A percentile compares a stretch with the other conserved stretches of the same genome.
These are phyloP conservation scores for Wickerhamiella spandovensis DNA, from an alignment of 805 yeast genomes.

Conservation along the genomic window DNA sequence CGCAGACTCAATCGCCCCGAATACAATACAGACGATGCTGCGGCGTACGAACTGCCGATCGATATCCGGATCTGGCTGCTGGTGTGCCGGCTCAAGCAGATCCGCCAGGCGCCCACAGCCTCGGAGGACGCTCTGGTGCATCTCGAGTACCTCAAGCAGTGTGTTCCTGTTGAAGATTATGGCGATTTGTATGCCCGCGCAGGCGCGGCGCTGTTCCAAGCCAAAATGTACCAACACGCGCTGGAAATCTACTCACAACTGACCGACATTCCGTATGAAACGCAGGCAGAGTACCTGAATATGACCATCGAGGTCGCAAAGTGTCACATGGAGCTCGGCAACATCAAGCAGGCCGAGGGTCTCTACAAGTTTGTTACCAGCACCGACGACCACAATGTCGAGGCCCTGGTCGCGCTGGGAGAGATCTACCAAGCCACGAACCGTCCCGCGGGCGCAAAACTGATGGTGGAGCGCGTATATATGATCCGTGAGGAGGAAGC, in stretches of 20 bases:
- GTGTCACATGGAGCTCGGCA: conserved; percentile 59
- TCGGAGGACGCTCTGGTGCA: conserved; percentile 62
- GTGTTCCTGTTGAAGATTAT: conserved; percentile 40
- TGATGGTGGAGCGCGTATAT: conserved; percentile 20
- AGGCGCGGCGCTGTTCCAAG: conserved; percentile 57
- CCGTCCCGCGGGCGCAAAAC: conserved; percentile 21
- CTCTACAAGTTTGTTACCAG: conserved; percentile 18
- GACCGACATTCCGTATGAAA: conserved; percentile 27
- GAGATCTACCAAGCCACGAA: conserved; percentile 50
- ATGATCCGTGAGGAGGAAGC: conserved; percentile 12
- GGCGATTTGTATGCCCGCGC: conserved; percentile 66
- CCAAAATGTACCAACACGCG: conserved; percentile 65
- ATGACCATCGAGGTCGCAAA: conserved; percentile 51
- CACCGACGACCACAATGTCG: conserved; percentile 37
- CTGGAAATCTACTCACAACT: conserved; percentile 49
- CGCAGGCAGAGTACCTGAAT: conserved; percentile 17
- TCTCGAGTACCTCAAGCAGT: conserved; percentile 39
- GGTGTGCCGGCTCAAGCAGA: conserved; percentile 50
- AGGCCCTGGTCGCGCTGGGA: conserved; percentile 63
- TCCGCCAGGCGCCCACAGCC: conserved; percentile 24
- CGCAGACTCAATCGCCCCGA: conserved; percentile 30
- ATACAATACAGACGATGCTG: not conserved
- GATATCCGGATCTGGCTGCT: conserved; percentile 82
- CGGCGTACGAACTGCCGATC: conserved; percentile 47
- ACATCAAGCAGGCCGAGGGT: conserved; percentile 25